phyloP scores from a whole-genome alignment of 2,329 filamentous ascomycete species.

The Hypoxylon sp. region DNA sequence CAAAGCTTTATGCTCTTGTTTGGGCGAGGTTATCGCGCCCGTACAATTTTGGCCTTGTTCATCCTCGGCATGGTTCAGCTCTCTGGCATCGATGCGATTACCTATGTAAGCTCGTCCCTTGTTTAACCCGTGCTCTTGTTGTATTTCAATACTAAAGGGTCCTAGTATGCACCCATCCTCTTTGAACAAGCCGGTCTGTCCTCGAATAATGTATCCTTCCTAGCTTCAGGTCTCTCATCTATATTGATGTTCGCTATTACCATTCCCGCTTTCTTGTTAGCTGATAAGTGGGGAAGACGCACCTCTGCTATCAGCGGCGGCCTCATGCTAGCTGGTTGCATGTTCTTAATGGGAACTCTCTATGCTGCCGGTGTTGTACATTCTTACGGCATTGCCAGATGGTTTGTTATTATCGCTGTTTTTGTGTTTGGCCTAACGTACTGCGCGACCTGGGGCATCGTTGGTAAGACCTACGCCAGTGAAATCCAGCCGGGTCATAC shows the following conservation, averaged over 20 bases:
- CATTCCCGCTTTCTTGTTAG: constrained; percentile 69
- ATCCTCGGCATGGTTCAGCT: constrained; percentile 71
- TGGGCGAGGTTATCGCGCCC: constrained; percentile 58
- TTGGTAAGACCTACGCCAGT: constrained; percentile 69
- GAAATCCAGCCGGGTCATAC: constrained; percentile 72
- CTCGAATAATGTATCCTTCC: constrained; percentile 68
- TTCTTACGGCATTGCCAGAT: constrained; percentile 59
- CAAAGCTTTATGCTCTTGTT: constrained; percentile 56
- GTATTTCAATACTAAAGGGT: constrained; percentile 12
- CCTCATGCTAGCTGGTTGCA: constrained; percentile 63
- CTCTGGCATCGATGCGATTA: constrained; percentile 73
- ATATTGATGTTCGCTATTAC: constrained; percentile 72
- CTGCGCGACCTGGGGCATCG: constrained; percentile 67
- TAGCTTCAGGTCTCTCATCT: constrained; percentile 73
- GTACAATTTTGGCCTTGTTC: constrained; percentile 64
- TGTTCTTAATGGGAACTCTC: constrained; percentile 68
- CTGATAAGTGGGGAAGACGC: constrained; percentile 71
- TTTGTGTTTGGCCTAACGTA: constrained; percentile 66
- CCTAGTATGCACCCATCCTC: constrained; percentile 71
- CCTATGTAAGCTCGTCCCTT: constrained; percentile 64
- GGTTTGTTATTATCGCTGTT: constrained; percentile 66
- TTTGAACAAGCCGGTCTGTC: constrained; percentile 72
- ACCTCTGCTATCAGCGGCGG: constrained; percentile 70
- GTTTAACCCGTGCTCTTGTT: neutral
- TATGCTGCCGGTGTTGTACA: constrained; percentile 65